Evolutionary conservation across 1,284 basidiomycete species (phyloP), one percentile per base, ranked within the genome.

Genomic region (Marasmius fiardii): DNA sequence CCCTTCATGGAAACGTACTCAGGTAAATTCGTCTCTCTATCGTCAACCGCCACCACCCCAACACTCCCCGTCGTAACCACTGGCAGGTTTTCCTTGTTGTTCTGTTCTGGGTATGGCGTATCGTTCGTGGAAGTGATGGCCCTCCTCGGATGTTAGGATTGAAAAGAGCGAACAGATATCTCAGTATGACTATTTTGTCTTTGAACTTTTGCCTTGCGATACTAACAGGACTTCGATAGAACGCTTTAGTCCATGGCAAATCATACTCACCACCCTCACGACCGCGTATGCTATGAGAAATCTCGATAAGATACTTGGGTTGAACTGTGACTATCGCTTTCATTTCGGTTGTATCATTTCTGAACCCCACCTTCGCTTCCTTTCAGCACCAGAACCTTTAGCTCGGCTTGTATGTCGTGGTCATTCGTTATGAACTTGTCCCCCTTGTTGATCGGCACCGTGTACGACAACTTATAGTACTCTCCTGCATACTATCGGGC

Each of bases 401-500:
- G 92, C 94, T 8, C 82, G 85, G 60, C 78, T 97, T 58, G 93
- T 94, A 62, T 69, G 88, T 73, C 24, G 16, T 33, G 5, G 33
- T 48, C 45, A 5, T 54, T 45, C 10, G 20, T 54, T 43, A 31
- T 49, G 21, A 28, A 34, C 39, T 2, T 3, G 5, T 16, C 18
- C 18, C 18, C 26, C 51, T 10, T 49, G n/a, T 23, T 53, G 28
- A 34, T 35, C 55, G 34, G 54, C 28, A 39, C 53, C 35, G 43
- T 53, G 61, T 57, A 62, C 65, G 57, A 31, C 24, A 45, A 31
- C 34, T 33, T 48, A 8, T 61, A 95, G 92, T 98, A 98, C 68
- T 92, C 93, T 1, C 82, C 91, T 2, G 90, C 92, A 6, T 98
- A 95, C 70, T 98, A 96, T 71, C 88, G 96, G 26, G 95, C 94